Conservation (phyloP, 768 basidiomycete species). For the Suillus decipiens region DNA sequence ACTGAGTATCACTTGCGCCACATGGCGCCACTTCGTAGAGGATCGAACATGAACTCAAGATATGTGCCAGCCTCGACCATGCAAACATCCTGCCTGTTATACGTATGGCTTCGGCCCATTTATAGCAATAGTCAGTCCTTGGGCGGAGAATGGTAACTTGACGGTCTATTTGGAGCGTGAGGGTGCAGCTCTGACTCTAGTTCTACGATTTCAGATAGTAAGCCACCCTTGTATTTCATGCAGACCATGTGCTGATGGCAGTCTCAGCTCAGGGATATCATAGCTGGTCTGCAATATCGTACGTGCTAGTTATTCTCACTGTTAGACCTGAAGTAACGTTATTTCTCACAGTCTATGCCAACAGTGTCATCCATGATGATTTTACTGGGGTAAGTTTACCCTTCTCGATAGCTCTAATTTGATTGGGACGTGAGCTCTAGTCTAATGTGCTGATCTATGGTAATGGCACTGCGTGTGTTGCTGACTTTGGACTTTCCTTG, state of each 20-base stretch:
- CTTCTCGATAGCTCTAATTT: neutral
- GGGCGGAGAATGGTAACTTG: conserved; percentile 20
- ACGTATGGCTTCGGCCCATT: conserved; percentile 23
- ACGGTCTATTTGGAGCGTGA: conserved; percentile 15
- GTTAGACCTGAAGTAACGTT: no score
- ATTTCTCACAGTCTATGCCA: conserved; percentile 11
- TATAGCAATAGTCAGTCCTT: conserved; percentile 24
- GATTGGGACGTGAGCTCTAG: conserved; percentile 19
- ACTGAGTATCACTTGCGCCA: neutral
- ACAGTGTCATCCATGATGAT: conserved; percentile 44
- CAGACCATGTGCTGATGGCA: neutral
- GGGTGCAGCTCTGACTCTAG: conserved; percentile 3
- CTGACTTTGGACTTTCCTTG: conserved; percentile 42
- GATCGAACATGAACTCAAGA: conserved; percentile 22
- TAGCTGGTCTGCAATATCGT: conserved; percentile 25
- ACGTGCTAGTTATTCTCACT: no score
- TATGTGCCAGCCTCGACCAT: conserved; percentile 22
- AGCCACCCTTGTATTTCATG: neutral
- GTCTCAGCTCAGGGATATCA: conserved; percentile 5
- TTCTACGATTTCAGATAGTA: conserved; percentile 20
- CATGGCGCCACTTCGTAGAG: conserved; percentile 8
- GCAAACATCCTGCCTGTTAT: conserved; percentile 20
- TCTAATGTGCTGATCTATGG: conserved; percentile 37
- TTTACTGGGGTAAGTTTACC: conserved; percentile 40
- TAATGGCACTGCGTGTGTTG: conserved; percentile 34